Evolutionary conservation across 441 rosid genomes (phyloP).

Genomic region (Euphorbia schlechtendalii): DNA sequence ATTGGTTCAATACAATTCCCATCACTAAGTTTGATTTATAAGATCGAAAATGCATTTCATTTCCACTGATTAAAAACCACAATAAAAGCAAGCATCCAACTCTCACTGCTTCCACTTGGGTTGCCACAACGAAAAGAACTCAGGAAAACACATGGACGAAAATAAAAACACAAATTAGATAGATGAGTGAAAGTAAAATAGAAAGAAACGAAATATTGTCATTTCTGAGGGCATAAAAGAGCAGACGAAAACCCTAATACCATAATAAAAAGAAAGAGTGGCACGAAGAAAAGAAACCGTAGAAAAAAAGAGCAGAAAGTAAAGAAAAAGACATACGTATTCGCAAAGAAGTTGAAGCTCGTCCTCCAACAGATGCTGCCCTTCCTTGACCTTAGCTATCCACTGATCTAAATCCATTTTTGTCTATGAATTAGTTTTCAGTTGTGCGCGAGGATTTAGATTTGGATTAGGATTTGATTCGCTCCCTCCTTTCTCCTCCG

Average conservation of each 20-base stretch:
- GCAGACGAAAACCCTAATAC: not conserved
- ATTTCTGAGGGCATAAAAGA: not conserved
- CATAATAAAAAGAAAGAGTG: not conserved
- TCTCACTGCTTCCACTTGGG: too few relatives aligned
- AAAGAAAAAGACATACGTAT: constrained; percentile 41
- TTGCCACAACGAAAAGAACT: not conserved
- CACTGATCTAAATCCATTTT: constrained; percentile 98
- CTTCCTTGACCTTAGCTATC: constrained; percentile 92
- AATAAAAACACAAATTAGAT: not conserved
- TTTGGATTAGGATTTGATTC: not conserved
- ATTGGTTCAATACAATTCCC: not conserved
- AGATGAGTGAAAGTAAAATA: not conserved
- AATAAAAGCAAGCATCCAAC: not conserved
- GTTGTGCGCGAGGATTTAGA: not conserved
- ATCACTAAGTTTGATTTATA: not conserved
- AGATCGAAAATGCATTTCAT: not conserved
- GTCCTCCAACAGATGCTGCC: constrained; percentile 90
- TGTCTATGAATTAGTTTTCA: not conserved
- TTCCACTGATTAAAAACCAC: not conserved
- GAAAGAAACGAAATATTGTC: not conserved
- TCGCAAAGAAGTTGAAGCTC: constrained; percentile 99
- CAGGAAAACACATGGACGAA: not conserved
- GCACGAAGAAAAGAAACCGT: not conserved
- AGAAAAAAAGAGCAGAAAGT: not conserved
- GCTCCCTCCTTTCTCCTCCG: not conserved